Percentiles rank a stretch among this genome's conserved stretches.
Evolutionary conservation across 169 alveolate genomes (phyloP).

Genomic region (Plasmodium gaboni): DNA sequence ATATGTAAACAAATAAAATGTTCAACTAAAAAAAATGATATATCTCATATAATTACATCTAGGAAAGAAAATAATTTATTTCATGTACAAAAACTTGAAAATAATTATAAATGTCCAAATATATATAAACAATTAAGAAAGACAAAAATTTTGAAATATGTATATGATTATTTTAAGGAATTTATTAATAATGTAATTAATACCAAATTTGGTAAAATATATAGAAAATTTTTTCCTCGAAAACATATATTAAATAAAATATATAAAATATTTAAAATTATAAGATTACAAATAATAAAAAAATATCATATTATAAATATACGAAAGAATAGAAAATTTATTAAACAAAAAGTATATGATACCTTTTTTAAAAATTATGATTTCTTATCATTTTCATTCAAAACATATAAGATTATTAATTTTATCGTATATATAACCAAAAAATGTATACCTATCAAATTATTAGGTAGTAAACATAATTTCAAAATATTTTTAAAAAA

Average conservation of each 20-base stretch:
- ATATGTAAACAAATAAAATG: slow-evolving; percentile 71
- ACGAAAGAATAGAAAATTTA: slow-evolving; percentile 56
- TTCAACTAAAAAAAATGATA: slow-evolving; percentile 53
- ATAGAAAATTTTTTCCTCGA: slow-evolving; percentile 38
- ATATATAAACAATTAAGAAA: slow-evolving; percentile 31
- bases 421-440: slow-evolving; percentile 53
- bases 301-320: slow-evolving; percentile 59
- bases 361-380: slow-evolving; percentile 70
- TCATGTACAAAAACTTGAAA: not conserved
- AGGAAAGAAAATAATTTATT: slow-evolving; percentile 17
- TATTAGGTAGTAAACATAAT: slow-evolving; percentile 66
- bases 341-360: slow-evolving; percentile 59
- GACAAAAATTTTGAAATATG: slow-evolving; percentile 67
- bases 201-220: slow-evolving; percentile 63
- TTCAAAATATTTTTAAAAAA: slow-evolving; percentile 69
- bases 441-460: slow-evolving; percentile 71
- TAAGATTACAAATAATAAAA: slow-evolving; percentile 34
- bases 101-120: slow-evolving; percentile 18
- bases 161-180: slow-evolving; percentile 38
- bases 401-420: slow-evolving; percentile 38
- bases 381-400: slow-evolving; percentile 54
- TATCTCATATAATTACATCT: slow-evolving; percentile 12
- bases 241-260: slow-evolving; percentile 35
- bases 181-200: slow-evolving; percentile 42
- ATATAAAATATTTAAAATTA: slow-evolving; percentile 44